A percentile compares a stretch with the other conserved stretches of the same genome.
These are phyloP conservation scores for Chimonanthus praecox DNA, from an alignment of 164 flowering plant species.

Conservation along the genomic window DNA sequence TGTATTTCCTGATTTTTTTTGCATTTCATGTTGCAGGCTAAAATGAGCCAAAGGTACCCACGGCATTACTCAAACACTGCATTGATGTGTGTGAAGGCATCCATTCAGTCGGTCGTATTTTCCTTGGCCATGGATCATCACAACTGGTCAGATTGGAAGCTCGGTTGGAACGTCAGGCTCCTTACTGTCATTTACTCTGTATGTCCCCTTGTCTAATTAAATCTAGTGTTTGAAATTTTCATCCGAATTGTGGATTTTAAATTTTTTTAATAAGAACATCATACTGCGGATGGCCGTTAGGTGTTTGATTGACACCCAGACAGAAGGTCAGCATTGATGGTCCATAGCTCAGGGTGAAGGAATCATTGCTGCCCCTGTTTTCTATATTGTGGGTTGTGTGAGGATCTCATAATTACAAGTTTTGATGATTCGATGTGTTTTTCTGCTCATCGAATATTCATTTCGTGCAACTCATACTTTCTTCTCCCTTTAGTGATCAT, in stretches of 20 bases:
- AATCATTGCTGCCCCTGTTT: conserved; percentile 11
- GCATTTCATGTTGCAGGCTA: conserved; percentile 25
- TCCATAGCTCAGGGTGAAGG: conserved; percentile 36
- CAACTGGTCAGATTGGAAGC: conserved; percentile 42
- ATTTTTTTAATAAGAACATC: background rate
- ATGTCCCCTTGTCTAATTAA: background rate
- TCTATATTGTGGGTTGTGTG: too few species aligned
- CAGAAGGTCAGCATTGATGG: conserved; percentile 27
- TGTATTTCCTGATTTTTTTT: background rate
- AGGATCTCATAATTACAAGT: too few species aligned
- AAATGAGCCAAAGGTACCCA: conserved; percentile 33
- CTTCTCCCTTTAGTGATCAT: too few species aligned
- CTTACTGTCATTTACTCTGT: conserved; percentile 36
- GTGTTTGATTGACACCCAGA: conserved; percentile 44
- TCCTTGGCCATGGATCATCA: conserved; percentile 27
- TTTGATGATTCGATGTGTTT: too few species aligned
- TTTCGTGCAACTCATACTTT: too few species aligned
- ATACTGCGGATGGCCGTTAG: background rate
- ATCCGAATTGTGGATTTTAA: background rate
- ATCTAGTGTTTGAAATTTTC: background rate
- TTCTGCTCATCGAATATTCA: too few species aligned
- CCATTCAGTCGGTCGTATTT: conserved; percentile 25
- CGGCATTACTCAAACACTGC: conserved; percentile 42
- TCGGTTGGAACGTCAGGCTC: conserved; percentile 49
- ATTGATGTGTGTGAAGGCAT: conserved; percentile 28